Conservation (phyloP, 176 grass and related monocot genomes). For the Thinopyrum elongatum region DNA sequence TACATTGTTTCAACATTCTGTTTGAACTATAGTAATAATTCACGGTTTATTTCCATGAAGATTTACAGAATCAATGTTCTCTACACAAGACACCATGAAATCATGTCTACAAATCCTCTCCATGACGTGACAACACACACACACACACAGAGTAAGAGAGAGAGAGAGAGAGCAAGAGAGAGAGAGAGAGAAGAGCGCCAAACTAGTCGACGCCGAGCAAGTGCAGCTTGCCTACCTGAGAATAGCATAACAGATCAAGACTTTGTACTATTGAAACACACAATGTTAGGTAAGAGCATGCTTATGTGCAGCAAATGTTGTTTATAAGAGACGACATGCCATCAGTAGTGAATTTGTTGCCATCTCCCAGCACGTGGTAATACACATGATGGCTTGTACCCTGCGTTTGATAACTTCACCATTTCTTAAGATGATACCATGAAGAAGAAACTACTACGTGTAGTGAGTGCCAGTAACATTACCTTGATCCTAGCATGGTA, state of each 20-base stretch:
- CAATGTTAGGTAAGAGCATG: neutral
- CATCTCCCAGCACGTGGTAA: slow-evolving; percentile 75
- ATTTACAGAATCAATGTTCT: neutral
- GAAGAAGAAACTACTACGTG: too few species aligned
- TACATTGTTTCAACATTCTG: neutral
- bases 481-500: slow-evolving; percentile 75
- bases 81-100: neutral
- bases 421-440: neutral
- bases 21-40: neutral
- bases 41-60: neutral
- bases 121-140: neutral
- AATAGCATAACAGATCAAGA: neutral
- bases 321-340: slow-evolving; percentile 54
- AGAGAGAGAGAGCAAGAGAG: too few species aligned
- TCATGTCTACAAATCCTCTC: neutral
- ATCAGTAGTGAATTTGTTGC: slow-evolving; percentile 70
- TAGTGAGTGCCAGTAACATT: neutral
- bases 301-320: slow-evolving; percentile 71
- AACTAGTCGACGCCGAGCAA: slow-evolving; percentile 69
- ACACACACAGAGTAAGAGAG: too few species aligned
- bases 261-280: neutral
- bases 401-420: neutral
- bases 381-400: slow-evolving; percentile 61
- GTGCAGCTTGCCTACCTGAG: slow-evolving; percentile 67
- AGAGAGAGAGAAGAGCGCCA: neutral